Base-by-base conservation (phyloP, 768 basidiomycete genomes). In the Chalciporus chontae region DNA sequence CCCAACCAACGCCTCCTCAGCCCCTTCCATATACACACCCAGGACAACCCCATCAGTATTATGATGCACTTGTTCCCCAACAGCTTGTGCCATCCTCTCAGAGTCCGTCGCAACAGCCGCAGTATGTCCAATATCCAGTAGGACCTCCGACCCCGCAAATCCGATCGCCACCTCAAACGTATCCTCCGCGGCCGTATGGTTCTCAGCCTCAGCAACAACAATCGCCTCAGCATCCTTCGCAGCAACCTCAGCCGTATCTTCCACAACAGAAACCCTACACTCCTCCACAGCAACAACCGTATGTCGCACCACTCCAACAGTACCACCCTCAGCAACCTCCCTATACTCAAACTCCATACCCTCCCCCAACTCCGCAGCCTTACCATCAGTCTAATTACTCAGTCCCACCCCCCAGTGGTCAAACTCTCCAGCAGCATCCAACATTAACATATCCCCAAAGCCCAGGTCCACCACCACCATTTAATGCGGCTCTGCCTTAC, bases 201-300 rank as follows among this genome's bases (percentile, higher is more conserved):
- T 41, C 40, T 19, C 54, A 59, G 21, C 45, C 41, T 36, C 57
- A 62, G 38, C 65, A 53, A 41, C 52, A 58, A 40, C 58, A 51
- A 7, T 31, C 40, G 23, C 32, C 47, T 4, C 47, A 42, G 41
- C 50, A 59, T 38, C 23, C 41, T 32, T 4, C 49, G 17, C 49
- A 47, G 21, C 45, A 51, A 32, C 29, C 40, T n/a, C 29, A 31
- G 6, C 40, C 47, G 24, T 50, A 50, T 13, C 43, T 46, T 37
- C 45, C 32, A 14, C 64, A 61, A 11, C 55, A 54, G 26, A 3
- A 26, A 8, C 8, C 26, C 26, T 26, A 26, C 26, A 4, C 26
- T 26, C 26, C 26, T 26, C 26, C 26, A 8, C 26, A 26, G 14
- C 64, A 61, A 11, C 55, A 54, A 38, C 18, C 43, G 39, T 46